Evolutionary conservation across 371 early-diverging fungal genomes (phyloP), one percentile per base, ranked within the genome.

Genomic region (Dinochytrium kinnereticum): DNA sequence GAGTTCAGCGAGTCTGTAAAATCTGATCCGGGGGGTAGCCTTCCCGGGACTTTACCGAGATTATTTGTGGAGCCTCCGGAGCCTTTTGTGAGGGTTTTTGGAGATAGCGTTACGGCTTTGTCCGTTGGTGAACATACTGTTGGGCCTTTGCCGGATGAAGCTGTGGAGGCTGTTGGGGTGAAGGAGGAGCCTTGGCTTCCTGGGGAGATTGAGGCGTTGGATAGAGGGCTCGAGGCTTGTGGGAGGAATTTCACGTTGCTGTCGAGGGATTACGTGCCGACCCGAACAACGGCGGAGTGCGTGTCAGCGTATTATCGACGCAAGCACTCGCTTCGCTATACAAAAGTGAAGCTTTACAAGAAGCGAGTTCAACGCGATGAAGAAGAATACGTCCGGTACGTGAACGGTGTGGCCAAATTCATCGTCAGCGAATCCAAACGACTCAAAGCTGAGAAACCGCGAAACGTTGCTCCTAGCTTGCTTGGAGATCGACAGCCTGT

Each of bases 221-320:
- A 76, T 53, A 15, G 55, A 3, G 76, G 72, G 51, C 72, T 76
- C 34, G 76, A 76, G 40, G 69, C 72, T 13, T 24, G 24, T 34
- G 76, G 76, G 44, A 64, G 71, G 36, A 76, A 76, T 64, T 76
- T 76, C 50, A 61, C 76, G 31, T 28, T 38, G 31, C 53, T 76
- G 69, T 40, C 68, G 24, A 55, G 76, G 2, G 72, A 71, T 21
- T 69, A 49, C 44, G 72, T 76, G 21, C 50, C 76, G 1, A n/a
- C 50, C 13, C 50, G 65, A 0, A 37, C 57, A 21, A 76, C 76
- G 15, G 37, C 40, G 24, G 76, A 71, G n/a, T 76, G 76, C 76
- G 69, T 76, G 31, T 30, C 71, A 19, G 51, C 69, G 21, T 76
- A 76, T 59, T 76, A 76, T 33, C 31, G 59, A 10, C 57, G 69